Conservation (phyloP, 2,329 filamentous ascomycete species). For the Colletotrichum sidae region DNA sequence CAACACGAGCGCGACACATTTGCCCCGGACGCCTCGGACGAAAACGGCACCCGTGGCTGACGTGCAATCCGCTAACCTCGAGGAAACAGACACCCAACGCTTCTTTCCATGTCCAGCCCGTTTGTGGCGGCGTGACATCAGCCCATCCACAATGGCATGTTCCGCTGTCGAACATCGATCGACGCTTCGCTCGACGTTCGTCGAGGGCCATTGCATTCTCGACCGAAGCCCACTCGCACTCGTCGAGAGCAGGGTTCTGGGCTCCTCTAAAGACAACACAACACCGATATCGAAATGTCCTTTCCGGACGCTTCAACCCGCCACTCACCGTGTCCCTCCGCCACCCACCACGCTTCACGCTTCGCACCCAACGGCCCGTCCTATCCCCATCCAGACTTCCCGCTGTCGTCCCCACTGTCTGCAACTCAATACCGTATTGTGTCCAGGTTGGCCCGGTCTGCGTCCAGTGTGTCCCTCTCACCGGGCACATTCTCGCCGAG, state of each 20-base stretch:
- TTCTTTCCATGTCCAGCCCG: neutral
- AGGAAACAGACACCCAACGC: neutral
- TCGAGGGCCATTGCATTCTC: slow-evolving; percentile 17
- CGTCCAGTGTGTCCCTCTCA: neutral
- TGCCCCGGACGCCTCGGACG: slow-evolving; percentile 29
- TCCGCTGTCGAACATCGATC: neutral
- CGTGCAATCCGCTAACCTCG: neutral
- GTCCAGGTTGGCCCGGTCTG: slow-evolving; percentile 8
- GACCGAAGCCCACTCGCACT: slow-evolving; percentile 1
- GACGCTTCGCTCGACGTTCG: neutral
- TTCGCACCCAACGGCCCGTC: too few relatives aligned
- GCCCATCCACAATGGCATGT: neutral
- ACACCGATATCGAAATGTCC: too few relatives aligned
- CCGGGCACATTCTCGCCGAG: slow-evolving; percentile 22
- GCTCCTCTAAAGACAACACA: too few relatives aligned
- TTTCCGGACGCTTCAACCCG: too few relatives aligned
- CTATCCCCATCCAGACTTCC: neutral
- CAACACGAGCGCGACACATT: neutral
- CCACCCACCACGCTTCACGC: too few relatives aligned
- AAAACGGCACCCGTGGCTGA: slow-evolving; percentile 22
- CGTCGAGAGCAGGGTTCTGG: neutral
- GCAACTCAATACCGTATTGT: neutral
- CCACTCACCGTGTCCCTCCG: too few relatives aligned
- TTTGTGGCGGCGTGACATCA: neutral
- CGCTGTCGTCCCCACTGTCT: neutral